Evolutionary conservation across 352 stramenopile genomes (phyloP), one percentile per base, ranked within the genome.

Genomic region (Globisporangium lucens): DNA sequence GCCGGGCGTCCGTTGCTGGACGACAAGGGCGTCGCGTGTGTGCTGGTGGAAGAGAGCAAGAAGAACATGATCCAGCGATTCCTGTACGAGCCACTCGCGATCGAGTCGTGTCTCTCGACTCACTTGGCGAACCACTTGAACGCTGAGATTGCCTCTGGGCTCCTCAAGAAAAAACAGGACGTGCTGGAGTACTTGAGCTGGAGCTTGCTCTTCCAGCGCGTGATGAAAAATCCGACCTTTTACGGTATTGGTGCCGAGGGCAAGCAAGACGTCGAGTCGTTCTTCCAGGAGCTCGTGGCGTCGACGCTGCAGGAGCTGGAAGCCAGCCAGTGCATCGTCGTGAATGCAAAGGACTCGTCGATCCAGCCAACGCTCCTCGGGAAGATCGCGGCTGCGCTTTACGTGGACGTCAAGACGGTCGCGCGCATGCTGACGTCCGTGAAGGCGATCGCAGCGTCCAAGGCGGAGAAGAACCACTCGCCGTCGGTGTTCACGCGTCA

Each of bases 61-160:
- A 99, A 99, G 83, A 98, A 97, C 70, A 99, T 99, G 79, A 99
- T 97, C 49, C 95, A 98, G 73, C 98, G 98, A 64, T 99, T 99
- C 62, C 79, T 99, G 24, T 98, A 99, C 69, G 96, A 99, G 64
- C 97, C 98, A 5, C 97, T 99, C 55, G 95, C 97, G 38, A 91
- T 99, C 9, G 97, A 99, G 77, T 99, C 95, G 51, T 97, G 93
- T 17, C 87, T 99, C 2, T 72, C 86, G 7, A 82, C 82, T 22
- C 76, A 94, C 27, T 72, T 98, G 47, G 89, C 87, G 58, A 98
- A 99, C 81, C 95, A 98, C 58, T 65, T 99, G 22, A 99, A 99
- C 74, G 97, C 97, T 9, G 97, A 99, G 75, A 96, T 99, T 68
- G 89, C 93, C 10, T 93, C 85, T 27, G 96, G 95, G 13, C 81